Base-by-base conservation (phyloP, 108 stramenopile species). In the Nitzschia sp. region DNA sequence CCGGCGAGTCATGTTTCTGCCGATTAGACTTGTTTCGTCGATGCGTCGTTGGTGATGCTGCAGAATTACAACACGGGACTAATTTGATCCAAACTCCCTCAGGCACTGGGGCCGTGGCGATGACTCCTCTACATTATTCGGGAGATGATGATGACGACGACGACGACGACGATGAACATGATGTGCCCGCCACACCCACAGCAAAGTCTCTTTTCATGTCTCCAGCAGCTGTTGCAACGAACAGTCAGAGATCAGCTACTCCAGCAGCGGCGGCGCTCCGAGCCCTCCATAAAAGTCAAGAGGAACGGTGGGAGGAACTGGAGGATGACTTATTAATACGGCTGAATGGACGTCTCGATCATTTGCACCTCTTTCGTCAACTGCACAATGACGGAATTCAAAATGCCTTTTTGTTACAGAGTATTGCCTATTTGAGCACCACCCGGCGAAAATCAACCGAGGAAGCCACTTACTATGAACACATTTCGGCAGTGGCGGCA, bases 281-380 rank as follows among this genome's bases (percentile, higher is more conserved):
- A n/a, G n/a, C n/a, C n/a, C n/a, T n/a, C 18, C n/a, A 29, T 57
- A 29, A 5, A 11, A 57, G 9, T 57, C 4, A 18, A 3, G 56
- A 57, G n/a, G 6, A 32, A 57, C 28, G 56, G 0, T 69, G 64
- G 69, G 69, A 70, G 35, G 64, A 65, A 4, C 9, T 70, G 1
- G 63, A 64, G 36, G 68, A 65, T 47, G 76, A 68, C n/a, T 11
- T 76, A 30, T 69, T 27, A 35, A 74, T 74, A 4, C 33, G 42
- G 23, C 48, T 74, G n/a, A 31, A 62, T 32, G 64, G 73, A 46
- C 36, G 36, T 1, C 17, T 59, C n/a, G 26, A 51, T 13, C 30
- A 57, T 8, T 33, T 75, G 1, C 1, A 18, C 8, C 15, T 62
- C 21, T 60, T 46, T 35, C 21, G 30, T 28, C 19, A 53, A 21